Evolutionary conservation across 2,329 filamentous ascomycete genomes (phyloP).

Genomic region (Geosmithia flava): DNA sequence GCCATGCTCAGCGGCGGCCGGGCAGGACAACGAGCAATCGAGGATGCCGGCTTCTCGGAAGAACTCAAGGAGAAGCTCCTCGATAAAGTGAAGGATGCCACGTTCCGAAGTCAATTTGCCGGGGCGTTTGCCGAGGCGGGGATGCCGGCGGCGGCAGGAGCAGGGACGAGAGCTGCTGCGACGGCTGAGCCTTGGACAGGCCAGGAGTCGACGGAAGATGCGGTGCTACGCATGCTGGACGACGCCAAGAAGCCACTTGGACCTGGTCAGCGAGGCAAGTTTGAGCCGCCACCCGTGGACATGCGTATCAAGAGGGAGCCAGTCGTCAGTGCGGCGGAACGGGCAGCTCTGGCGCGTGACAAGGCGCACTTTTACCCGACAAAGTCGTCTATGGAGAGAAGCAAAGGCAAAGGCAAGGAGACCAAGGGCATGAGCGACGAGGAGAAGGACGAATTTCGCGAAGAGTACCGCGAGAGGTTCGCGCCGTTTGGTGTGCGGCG

Average conservation of each 20-base stretch:
- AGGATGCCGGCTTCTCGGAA: slow-evolving; percentile 51
- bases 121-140: slow-evolving; percentile 34
- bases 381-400: not conserved
- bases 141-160: slow-evolving; percentile 46
- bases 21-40: slow-evolving; percentile 44
- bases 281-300: slow-evolving; percentile 36
- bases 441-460: slow-evolving; percentile 59
- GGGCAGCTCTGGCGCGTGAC: slow-evolving; percentile 43
- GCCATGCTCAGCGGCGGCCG: slow-evolving; percentile 45
- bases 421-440: slow-evolving; percentile 49
- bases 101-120: slow-evolving; percentile 39
- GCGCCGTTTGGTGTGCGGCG: slow-evolving; percentile 47
- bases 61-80: slow-evolving; percentile 48
- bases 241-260: slow-evolving; percentile 63
- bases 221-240: slow-evolving; percentile 72
- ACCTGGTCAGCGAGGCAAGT: slow-evolving; percentile 31
- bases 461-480: slow-evolving; percentile 73
- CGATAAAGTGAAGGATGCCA: slow-evolving; percentile 40
- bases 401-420: not conserved
- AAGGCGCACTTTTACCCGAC: slow-evolving; percentile 34
- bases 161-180: slow-evolving; percentile 52
- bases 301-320: slow-evolving; percentile 31
- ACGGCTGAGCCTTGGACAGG: slow-evolving; percentile 66
- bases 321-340: slow-evolving; percentile 28
- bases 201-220: slow-evolving; percentile 59